Conservation (phyloP, 2,329 filamentous ascomycete genomes). For the Bipolaris sorokiniana region DNA sequence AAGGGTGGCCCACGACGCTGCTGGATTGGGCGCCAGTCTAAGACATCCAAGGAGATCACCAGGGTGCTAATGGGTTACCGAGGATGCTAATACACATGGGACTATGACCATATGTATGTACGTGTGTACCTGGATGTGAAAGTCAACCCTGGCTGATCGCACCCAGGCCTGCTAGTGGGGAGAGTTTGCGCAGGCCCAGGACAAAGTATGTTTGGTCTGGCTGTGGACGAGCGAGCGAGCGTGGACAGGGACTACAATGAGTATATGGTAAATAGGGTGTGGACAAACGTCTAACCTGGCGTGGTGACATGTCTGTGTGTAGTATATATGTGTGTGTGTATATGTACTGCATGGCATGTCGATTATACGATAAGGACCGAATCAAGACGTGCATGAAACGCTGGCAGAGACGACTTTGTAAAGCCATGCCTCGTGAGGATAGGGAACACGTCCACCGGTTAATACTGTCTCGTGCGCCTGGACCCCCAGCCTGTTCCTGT, state of each 20-base stretch:
- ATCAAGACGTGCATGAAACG: conserved; percentile 33
- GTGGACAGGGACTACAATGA: conserved; percentile 3
- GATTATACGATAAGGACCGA: conserved; percentile 14
- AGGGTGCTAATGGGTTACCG: conserved; percentile 16
- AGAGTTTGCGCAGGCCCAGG: conserved; percentile 16
- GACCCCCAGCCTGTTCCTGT: conserved; percentile 22
- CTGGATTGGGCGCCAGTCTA: conserved; percentile 20
- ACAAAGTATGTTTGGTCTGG: conserved; percentile 14
- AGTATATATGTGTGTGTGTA: neutral
- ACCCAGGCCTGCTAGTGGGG: conserved; percentile 21
- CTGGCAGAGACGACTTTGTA: conserved; percentile 34
- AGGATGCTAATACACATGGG: conserved; percentile 3
- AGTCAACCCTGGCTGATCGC: conserved; percentile 32
- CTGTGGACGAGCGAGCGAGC: conserved; percentile 22
- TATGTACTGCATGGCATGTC: conserved; percentile 18
- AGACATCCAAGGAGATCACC: conserved; percentile 23
- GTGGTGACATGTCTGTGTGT: no score
- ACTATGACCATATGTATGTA: no score
- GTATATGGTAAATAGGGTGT: no score
- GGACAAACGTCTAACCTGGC: no score
- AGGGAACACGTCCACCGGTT: conserved; percentile 31
- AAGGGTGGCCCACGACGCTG: conserved; percentile 11
- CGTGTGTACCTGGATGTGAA: conserved; percentile 7
- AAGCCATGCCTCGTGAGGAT: conserved; percentile 32
- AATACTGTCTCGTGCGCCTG: conserved; percentile 33